Evolutionary conservation across 2,329 filamentous ascomycete genomes (phyloP).

Genomic region (Talaromyces piceae): DNA sequence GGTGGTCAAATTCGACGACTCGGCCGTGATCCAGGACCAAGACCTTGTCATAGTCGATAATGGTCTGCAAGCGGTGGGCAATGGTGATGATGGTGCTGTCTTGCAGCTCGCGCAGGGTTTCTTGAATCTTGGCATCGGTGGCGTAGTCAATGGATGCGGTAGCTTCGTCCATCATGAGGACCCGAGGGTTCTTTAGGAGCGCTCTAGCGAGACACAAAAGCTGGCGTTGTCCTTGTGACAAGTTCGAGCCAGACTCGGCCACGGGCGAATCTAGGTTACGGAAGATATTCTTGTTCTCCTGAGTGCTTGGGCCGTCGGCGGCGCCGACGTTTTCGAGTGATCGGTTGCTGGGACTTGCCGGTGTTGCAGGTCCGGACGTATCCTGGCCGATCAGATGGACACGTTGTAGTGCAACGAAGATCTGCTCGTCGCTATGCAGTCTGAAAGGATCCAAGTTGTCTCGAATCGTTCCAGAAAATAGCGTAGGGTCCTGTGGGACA

Average conservation of each 20-base stretch:
- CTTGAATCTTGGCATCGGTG: slow-evolving; percentile 92
- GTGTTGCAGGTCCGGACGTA: slow-evolving; percentile 30
- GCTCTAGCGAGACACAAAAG: slow-evolving; percentile 89
- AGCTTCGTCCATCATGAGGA: slow-evolving; percentile 98
- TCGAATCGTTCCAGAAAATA: slow-evolving; percentile 87
- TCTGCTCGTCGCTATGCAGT: slow-evolving; percentile 79
- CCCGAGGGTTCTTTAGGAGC: slow-evolving; percentile 80
- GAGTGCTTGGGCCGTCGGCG: slow-evolving; percentile 11
- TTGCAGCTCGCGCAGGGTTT: slow-evolving; percentile 85
- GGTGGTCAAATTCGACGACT: slow-evolving; percentile 86
- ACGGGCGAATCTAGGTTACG: slow-evolving; percentile 75
- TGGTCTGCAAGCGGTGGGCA: slow-evolving; percentile 89
- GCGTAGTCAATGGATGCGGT: slow-evolving; percentile 96
- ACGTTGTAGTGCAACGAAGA: slow-evolving; percentile 76
- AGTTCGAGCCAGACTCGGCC: slow-evolving; percentile 83
- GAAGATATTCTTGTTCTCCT: slow-evolving; percentile 92
- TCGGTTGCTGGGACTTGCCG: slow-evolving; percentile 21
- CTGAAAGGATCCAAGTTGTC: slow-evolving; percentile 91
- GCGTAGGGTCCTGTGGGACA: slow-evolving; percentile 86
- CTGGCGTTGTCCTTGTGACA: slow-evolving; percentile 93
- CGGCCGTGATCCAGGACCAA: slow-evolving; percentile 83
- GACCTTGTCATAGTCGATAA: slow-evolving; percentile 97
- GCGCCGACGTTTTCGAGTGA: slow-evolving; percentile 17
- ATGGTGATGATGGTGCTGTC: slow-evolving; percentile 91
- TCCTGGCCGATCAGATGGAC: slow-evolving; percentile 67